These are phyloP conservation scores for Pleodorina starrii DNA, from an alignment of 139 green algal genomes.

Conservation along the genomic window DNA sequence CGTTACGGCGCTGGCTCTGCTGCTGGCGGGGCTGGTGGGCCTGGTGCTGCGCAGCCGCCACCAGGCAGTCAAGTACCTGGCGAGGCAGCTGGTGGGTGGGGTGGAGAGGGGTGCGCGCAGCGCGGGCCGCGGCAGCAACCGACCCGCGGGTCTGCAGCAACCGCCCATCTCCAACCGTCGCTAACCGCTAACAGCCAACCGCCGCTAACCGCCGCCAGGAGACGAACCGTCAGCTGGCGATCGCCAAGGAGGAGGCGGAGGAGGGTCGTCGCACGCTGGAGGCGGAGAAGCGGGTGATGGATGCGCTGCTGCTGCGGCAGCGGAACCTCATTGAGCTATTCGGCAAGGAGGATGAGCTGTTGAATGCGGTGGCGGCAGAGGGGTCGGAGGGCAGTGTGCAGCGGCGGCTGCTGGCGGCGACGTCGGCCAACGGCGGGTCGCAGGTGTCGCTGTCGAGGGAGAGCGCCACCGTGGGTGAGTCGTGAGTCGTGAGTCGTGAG, in stretches of 20 bases:
- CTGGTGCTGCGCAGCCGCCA: slow-evolving; percentile 49
- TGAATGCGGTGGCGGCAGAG: not conserved
- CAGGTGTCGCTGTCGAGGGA: slow-evolving; percentile 17
- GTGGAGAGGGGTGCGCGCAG: not conserved
- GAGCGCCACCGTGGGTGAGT: slow-evolving; percentile 30
- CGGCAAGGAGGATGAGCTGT: slow-evolving; percentile 39
- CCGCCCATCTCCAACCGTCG: too few species aligned
- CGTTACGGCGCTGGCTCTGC: slow-evolving; percentile 27
- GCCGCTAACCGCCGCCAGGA: too few species aligned
- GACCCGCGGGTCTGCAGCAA: too few species aligned
- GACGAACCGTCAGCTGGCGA: slow-evolving; percentile 10
- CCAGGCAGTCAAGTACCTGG: slow-evolving; percentile 4
- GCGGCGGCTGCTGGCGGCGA: not conserved
- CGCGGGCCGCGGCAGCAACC: too few species aligned
- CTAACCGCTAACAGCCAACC: too few species aligned
- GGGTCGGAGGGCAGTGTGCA: not conserved
- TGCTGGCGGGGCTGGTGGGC: slow-evolving; percentile 30
- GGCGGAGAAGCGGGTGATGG: slow-evolving; percentile 55
- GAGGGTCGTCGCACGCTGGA: slow-evolving; percentile 19
- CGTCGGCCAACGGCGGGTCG: not conserved
- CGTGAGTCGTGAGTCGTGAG: not conserved
- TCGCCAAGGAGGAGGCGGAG: slow-evolving; percentile 40
- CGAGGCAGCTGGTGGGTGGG: slow-evolving; percentile 29
- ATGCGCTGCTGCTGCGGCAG: slow-evolving; percentile 56
- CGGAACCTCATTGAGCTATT: slow-evolving; percentile 57